Conservation (phyloP, 768 basidiomycete genomes). For the Agaricus blazei region DNA sequence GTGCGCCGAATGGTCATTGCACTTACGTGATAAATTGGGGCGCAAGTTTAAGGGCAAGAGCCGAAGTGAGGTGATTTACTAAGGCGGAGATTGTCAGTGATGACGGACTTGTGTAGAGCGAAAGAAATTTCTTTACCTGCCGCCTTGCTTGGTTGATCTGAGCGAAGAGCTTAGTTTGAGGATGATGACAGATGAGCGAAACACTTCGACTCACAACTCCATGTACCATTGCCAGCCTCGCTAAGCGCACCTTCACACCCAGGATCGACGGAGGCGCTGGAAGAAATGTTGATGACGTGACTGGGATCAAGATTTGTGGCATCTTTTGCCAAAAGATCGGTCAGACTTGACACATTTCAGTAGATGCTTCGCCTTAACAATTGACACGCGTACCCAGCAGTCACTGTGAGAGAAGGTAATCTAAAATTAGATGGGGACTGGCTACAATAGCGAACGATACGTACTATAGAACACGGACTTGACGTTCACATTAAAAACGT, state of each 20-base stretch:
- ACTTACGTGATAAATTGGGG: constrained; percentile 61
- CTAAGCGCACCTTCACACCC: constrained; percentile 47
- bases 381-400: constrained; percentile 34
- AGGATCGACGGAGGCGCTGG: constrained; percentile 54
- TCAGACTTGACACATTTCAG: constrained; percentile 29
- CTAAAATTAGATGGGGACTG: constrained; percentile 2
- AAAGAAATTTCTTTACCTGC: constrained; percentile 36
- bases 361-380: background rate
- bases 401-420: constrained; percentile 32
- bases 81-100: background rate
- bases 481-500: constrained; percentile 77
- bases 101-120: background rate
- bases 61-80: constrained; percentile 78
- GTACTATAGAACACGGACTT: constrained; percentile 80
- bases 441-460: constrained; percentile 16
- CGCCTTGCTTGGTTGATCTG: constrained; percentile 83
- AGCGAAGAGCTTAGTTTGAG: background rate
- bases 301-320: constrained; percentile 60
- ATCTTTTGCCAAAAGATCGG: constrained; percentile 62
- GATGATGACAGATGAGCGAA: background rate
- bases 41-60: constrained; percentile 62
- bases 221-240: constrained; percentile 56
- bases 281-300: constrained; percentile 81
- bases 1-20: background rate
- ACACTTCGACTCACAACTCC: constrained; percentile 63